These are phyloP conservation scores for Claviceps sp. DNA, from an alignment of 2,329 filamentous ascomycete species.

Conservation along the genomic window DNA sequence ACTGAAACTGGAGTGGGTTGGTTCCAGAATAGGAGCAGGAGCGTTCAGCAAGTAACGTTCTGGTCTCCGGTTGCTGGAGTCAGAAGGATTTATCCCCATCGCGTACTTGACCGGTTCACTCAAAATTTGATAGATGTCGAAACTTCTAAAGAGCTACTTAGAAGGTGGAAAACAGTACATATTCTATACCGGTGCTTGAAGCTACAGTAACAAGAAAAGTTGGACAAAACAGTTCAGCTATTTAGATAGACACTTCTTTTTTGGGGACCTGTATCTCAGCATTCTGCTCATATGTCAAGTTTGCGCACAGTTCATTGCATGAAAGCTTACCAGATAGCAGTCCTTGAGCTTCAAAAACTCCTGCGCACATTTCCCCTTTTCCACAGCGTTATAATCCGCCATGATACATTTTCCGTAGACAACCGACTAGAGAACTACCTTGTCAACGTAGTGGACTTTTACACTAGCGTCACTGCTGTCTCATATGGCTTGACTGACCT, in stretches of 20 bases:
- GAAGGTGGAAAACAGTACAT: too few species aligned
- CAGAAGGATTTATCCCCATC: conserved; percentile 31
- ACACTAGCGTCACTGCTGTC: neutral
- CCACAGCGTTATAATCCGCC: conserved; percentile 75
- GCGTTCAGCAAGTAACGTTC: conserved; percentile 67
- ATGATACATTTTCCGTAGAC: conserved; percentile 86
- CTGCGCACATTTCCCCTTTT: conserved; percentile 75
- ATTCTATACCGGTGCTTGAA: too few species aligned
- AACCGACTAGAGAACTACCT: conserved; percentile 44
- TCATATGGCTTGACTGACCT: conserved; percentile 25
- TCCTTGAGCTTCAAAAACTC: conserved; percentile 80
- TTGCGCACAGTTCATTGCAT: neutral
- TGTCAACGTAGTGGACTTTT: neutral
- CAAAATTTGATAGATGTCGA: neutral
- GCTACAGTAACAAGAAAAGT: too few species aligned
- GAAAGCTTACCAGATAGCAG: conserved; percentile 60
- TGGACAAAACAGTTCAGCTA: too few species aligned
- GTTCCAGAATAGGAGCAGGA: conserved; percentile 78
- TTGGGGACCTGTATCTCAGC: conserved; percentile 14
- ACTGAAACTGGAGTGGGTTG: conserved; percentile 22
- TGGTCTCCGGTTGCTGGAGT: conserved; percentile 58
- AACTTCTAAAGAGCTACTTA: too few species aligned
- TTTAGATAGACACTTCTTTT: neutral
- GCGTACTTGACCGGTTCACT: neutral
- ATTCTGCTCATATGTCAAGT: neutral